These are phyloP conservation scores for Mycena vulgaris DNA, from an alignment of 768 basidiomycete species.

Conservation along the genomic window DNA sequence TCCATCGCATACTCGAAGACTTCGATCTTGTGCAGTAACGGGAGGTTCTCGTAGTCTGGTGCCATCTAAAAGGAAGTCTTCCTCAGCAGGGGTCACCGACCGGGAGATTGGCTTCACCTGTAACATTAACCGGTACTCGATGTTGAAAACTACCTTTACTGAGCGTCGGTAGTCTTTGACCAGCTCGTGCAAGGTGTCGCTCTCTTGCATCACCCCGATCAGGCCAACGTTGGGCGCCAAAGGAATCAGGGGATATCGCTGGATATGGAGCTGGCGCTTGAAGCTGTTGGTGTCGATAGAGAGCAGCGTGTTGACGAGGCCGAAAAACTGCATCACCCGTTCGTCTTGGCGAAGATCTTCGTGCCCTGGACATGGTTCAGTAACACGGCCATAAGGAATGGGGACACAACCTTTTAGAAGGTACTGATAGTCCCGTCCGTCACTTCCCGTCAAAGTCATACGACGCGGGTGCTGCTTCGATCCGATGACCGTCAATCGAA, in stretches of 20 bases:
- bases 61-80: constrained; percentile 85
- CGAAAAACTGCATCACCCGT: constrained; percentile 98
- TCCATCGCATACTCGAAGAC: constrained; percentile 99
- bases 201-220: constrained; percentile 94
- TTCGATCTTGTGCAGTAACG: constrained; percentile 96
- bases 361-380: constrained; percentile 72
- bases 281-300: constrained; percentile 95
- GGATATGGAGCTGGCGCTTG: constrained; percentile 96
- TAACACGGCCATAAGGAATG: not conserved
- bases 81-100: not conserved
- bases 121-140: constrained; percentile 97
- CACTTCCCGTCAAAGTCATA: constrained; percentile 88
- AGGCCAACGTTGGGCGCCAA: constrained; percentile 96
- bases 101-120: constrained; percentile 70
- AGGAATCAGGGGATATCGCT: constrained; percentile 92
- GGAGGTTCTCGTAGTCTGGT: constrained; percentile 96
- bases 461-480: constrained; percentile 97
- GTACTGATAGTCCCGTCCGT: constrained; percentile 95
- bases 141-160: constrained; percentile 95
- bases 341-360: constrained; percentile 99
- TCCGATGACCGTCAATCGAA: constrained; percentile 92
- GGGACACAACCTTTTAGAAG: constrained; percentile 80
- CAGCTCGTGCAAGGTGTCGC: constrained; percentile 95
- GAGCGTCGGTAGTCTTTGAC: constrained; percentile 97
- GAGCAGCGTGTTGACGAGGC: constrained; percentile 95